phyloP scores from a whole-genome alignment of 2,329 filamentous ascomycete species.

The Fusarium agapanthi region DNA sequence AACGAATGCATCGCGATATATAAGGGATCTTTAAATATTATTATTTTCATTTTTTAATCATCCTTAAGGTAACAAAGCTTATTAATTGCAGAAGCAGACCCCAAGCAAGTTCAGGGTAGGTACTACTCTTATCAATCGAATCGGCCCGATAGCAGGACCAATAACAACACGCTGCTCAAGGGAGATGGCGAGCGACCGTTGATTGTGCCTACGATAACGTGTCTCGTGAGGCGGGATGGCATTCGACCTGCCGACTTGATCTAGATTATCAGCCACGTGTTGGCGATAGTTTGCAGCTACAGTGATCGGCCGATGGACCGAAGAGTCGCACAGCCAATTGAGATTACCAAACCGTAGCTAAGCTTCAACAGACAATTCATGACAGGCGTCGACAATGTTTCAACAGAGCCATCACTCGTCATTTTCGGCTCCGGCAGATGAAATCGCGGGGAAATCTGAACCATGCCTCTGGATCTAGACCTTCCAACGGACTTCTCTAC shows the following conservation, averaged over 20 bases:
- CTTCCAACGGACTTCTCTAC: neutral
- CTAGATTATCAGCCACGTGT: neutral
- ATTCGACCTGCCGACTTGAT: neutral
- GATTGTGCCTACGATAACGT: neutral
- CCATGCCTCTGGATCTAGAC: neutral
- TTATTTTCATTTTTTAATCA: too few relatives aligned
- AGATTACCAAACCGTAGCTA: neutral
- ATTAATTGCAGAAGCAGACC: neutral
- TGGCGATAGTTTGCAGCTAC: neutral
- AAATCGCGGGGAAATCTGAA: conserved; percentile 1
- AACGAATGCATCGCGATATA: too few relatives aligned
- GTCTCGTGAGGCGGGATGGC: neutral
- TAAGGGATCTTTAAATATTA: too few relatives aligned
- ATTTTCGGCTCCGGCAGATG: neutral
- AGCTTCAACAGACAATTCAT: neutral
- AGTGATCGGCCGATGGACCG: neutral
- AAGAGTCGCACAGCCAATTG: neutral
- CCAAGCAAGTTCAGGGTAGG: neutral
- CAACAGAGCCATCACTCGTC: neutral
- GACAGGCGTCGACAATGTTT: neutral
- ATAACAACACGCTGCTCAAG: neutral
- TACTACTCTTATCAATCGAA: neutral
- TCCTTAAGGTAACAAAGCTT: neutral
- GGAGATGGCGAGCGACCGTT: fast-evolving
- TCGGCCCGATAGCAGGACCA: neutral